These are phyloP conservation scores for Aspergillus egyptiacus DNA, from an alignment of 495 filamentous ascomycete genomes.

Conservation along the genomic window DNA sequence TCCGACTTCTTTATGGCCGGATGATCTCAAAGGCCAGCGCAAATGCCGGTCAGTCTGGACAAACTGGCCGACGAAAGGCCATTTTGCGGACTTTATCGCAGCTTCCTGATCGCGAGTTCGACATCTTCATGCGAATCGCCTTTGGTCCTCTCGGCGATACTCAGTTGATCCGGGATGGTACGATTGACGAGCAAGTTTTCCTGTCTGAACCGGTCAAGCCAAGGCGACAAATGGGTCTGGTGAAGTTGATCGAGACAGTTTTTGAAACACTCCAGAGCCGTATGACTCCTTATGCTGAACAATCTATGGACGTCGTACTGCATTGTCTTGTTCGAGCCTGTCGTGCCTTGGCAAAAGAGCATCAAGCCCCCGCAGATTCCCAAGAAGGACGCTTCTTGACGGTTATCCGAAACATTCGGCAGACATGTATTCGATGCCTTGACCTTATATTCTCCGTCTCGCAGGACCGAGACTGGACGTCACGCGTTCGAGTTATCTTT, in stretches of 20 bases:
- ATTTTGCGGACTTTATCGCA: slow-evolving; percentile 56
- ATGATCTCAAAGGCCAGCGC: slow-evolving; percentile 75
- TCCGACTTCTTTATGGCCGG: slow-evolving; percentile 84
- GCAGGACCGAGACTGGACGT: slow-evolving; percentile 58
- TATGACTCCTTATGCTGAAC: slow-evolving; percentile 53
- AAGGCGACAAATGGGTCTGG: slow-evolving; percentile 77
- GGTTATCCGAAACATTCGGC: slow-evolving; percentile 63
- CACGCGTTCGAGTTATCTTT: slow-evolving; percentile 64
- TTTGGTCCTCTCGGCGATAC: slow-evolving; percentile 62
- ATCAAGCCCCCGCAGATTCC: slow-evolving; percentile 32
- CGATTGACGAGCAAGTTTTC: slow-evolving; percentile 46
- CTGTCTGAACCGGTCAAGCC: slow-evolving; percentile 49
- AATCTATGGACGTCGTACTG: slow-evolving; percentile 65
- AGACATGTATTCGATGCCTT: slow-evolving; percentile 70
- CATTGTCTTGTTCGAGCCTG: slow-evolving; percentile 74
- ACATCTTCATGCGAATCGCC: slow-evolving; percentile 73
- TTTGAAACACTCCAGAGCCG: slow-evolving; percentile 71
- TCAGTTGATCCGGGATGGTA: slow-evolving; percentile 46
- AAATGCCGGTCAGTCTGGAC: slow-evolving; percentile 42
- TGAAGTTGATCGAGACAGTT: slow-evolving; percentile 88
- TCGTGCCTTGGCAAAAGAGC: slow-evolving; percentile 44
- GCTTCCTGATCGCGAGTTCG: slow-evolving; percentile 60
- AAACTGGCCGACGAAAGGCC: slow-evolving; percentile 60
- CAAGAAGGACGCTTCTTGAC: slow-evolving; percentile 44
- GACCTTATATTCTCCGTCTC: slow-evolving; percentile 67